Percentiles rank a stretch among this genome's conserved stretches.
Evolutionary conservation across 176 grass and related monocot genomes (phyloP).

Genomic region (Carex pumila): DNA sequence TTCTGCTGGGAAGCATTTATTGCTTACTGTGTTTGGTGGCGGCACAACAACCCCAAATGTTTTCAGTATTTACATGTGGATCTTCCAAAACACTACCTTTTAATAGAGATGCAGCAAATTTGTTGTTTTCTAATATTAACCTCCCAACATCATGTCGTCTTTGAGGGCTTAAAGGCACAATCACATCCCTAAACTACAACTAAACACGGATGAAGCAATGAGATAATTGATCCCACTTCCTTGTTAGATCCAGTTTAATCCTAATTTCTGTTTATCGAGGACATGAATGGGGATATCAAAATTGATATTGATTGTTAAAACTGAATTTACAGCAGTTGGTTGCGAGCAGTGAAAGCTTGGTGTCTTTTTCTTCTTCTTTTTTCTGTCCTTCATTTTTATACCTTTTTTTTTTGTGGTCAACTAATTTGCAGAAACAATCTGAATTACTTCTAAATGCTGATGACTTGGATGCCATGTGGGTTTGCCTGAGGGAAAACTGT

Average conservation of each 20-base stretch:
- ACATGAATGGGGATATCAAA: neutral
- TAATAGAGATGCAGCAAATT: neutral
- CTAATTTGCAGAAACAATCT: slow-evolving; percentile 87
- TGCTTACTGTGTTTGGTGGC: neutral
- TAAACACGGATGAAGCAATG: neutral
- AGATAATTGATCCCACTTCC: neutral
- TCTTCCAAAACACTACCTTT: neutral
- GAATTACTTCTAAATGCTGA: slow-evolving; percentile 94
- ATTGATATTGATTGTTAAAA: neutral
- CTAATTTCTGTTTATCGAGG: neutral
- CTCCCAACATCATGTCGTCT: neutral
- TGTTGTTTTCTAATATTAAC: neutral
- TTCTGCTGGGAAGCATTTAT: neutral
- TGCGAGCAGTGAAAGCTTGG: neutral
- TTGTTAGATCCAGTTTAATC: neutral
- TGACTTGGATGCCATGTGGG: slow-evolving; percentile 99
- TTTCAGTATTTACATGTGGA: neutral
- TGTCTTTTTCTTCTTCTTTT: neutral
- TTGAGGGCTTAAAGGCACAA: neutral
- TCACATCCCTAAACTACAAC: neutral
- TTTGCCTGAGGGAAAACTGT: slow-evolving; percentile 98
- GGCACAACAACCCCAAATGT: too few species aligned
- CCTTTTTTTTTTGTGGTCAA: neutral
- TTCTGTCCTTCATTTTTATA: slow-evolving; percentile 3
- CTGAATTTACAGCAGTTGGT: neutral